phyloP scores from a whole-genome alignment of 441 rosid species.

The Erodium trifolium region DNA sequence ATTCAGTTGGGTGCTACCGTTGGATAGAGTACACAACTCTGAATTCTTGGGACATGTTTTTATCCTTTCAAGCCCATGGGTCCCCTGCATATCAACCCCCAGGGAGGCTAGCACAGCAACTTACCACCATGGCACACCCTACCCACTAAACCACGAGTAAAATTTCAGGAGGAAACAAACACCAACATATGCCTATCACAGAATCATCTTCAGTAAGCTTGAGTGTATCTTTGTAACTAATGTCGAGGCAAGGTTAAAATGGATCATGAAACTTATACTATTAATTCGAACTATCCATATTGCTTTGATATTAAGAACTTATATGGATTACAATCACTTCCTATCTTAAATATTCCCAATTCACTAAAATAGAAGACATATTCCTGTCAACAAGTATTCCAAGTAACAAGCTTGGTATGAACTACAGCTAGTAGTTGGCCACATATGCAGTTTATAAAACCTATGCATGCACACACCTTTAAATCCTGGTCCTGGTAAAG shows the following conservation, averaged over 20 bases:
- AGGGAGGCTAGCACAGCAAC: background rate
- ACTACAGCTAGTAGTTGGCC: background rate
- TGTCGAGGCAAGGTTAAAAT: background rate
- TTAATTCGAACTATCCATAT: background rate
- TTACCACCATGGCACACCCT: background rate
- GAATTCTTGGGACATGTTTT: background rate
- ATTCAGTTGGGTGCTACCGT: background rate
- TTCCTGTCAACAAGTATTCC: no score
- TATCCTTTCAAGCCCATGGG: background rate
- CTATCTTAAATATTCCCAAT: background rate
- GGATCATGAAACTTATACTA: background rate
- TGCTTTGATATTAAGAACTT: background rate
- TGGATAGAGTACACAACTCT: background rate
- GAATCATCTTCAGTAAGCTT: background rate
- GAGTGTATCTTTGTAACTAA: background rate
- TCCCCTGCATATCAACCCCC: background rate
- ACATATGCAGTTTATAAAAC: background rate
- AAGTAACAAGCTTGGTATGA: background rate
- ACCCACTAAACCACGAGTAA: background rate
- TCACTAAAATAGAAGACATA: background rate
- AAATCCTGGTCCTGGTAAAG: slow-evolving; percentile 71
- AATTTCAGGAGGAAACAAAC: background rate
- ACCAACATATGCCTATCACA: background rate
- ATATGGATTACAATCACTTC: background rate
- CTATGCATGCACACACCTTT: slow-evolving; percentile 44